Percentiles rank a stretch among this genome's conserved stretches.
phyloP scores from a whole-genome alignment of 140 eudicot genomes.

The Erigeron philadelphicus region DNA sequence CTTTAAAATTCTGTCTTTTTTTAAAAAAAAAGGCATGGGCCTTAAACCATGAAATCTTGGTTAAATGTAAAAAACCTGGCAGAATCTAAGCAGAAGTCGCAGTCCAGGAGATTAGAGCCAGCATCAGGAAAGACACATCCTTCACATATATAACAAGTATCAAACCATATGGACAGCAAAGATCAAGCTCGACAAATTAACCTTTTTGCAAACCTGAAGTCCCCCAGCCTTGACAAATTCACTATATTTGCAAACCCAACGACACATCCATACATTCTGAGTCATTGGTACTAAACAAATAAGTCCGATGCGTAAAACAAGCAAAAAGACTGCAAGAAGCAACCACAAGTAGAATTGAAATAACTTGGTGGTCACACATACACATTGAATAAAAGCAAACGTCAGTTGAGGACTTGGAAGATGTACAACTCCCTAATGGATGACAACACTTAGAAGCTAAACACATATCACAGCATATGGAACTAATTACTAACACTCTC shows the following conservation, averaged over 20 bases:
- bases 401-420: constrained; percentile 7
- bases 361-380: neutral
- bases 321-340: neutral
- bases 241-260: neutral
- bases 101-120: too few relatives aligned
- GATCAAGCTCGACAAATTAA: too few relatives aligned
- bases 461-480: constrained; percentile 10
- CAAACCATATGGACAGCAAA: too few relatives aligned
- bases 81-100: too few relatives aligned
- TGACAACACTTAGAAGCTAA: constrained; percentile 24
- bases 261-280: neutral
- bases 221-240: neutral
- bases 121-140: too few relatives aligned
- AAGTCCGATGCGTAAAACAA: neutral
- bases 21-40: too few relatives aligned
- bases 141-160: too few relatives aligned
- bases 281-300: neutral
- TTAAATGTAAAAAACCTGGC: too few relatives aligned
- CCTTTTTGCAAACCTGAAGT: neutral
- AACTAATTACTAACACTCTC: constrained; percentile 15
- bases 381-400: constrained; percentile 24
- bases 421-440: constrained; percentile 23
- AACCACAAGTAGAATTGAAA: neutral
- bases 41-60: too few relatives aligned
- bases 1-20: too few relatives aligned